Conservation (phyloP, 495 filamentous ascomycete genomes). For the Choiromyces venosus region DNA sequence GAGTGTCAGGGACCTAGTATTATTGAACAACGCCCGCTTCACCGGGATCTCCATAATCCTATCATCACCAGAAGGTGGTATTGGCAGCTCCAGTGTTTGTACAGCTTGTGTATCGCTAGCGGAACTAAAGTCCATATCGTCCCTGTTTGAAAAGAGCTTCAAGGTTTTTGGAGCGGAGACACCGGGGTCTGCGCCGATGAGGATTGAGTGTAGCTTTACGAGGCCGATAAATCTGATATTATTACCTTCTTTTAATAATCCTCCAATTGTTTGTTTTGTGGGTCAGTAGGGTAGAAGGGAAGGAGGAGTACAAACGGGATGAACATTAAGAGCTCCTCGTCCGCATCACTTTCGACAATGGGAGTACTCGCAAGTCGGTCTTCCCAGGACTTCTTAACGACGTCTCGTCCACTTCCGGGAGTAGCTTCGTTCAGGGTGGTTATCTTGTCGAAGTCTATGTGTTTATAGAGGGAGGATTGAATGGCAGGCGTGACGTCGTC, state of each 20-base stretch:
- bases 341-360: constrained; percentile 74
- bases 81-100: constrained; percentile 65
- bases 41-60: constrained; percentile 81
- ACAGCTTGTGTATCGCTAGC: constrained; percentile 64
- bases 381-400: constrained; percentile 86
- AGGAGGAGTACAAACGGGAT: constrained; percentile 64
- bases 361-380: constrained; percentile 66
- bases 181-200: constrained; percentile 69
- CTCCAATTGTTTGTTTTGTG: not conserved
- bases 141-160: constrained; percentile 76
- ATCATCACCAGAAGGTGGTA: constrained; percentile 55
- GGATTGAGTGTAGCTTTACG: constrained; percentile 81
- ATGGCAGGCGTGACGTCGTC: constrained; percentile 88
- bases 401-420: constrained; percentile 60
- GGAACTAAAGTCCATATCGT: constrained; percentile 75
- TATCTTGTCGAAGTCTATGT: constrained; percentile 83
- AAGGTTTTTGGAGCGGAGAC: constrained; percentile 71
- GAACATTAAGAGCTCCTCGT: constrained; percentile 88
- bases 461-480: constrained; percentile 79
- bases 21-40: constrained; percentile 81
- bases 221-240: constrained; percentile 77
- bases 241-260: constrained; percentile 4
- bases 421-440: constrained; percentile 75
- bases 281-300: not conserved
- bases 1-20: constrained; percentile 65